A percentile compares a stretch with the other conserved stretches of the same genome.
These are phyloP conservation scores for Plantago coronopus DNA, from an alignment of 305 asterid genomes.

Conservation along the genomic window DNA sequence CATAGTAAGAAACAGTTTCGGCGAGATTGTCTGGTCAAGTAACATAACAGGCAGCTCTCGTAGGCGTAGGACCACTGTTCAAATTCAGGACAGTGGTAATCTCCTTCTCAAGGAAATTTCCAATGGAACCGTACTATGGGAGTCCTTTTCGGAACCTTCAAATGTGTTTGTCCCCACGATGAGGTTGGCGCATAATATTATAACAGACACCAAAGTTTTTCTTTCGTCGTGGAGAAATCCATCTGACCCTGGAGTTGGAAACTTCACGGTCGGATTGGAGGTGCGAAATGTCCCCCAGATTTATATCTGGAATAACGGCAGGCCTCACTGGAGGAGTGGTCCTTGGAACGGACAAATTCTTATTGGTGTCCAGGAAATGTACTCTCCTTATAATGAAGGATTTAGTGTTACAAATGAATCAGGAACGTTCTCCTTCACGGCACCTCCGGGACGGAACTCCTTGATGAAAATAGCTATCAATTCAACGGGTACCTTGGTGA, in stretches of 20 bases:
- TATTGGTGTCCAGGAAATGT: constrained; percentile 31
- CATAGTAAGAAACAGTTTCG: constrained; percentile 21
- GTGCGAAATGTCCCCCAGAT: constrained; percentile 25
- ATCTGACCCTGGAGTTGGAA: constrained; percentile 26
- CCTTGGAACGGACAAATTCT: constrained; percentile 45
- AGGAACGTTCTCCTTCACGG: constrained; percentile 29
- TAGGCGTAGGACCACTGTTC: constrained; percentile 9
- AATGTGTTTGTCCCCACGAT: constrained; percentile 23
- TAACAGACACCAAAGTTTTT: constrained; percentile 11
- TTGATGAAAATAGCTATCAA: constrained; percentile 24
- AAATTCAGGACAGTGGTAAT: constrained; percentile 35
- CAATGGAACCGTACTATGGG: constrained; percentile 23
- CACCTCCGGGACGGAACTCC: constrained; percentile 13
- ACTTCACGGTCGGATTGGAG: constrained; percentile 19
- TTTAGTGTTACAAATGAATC: constrained; percentile 18
- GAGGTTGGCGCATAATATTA: constrained; percentile 14
- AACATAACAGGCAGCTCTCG: not conserved
- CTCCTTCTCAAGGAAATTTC: constrained; percentile 25
- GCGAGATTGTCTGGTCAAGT: constrained; percentile 31
- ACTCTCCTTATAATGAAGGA: constrained; percentile 26
- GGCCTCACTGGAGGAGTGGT: constrained; percentile 39
- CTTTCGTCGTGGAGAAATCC: constrained; percentile 27
- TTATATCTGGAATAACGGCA: constrained; percentile 30
- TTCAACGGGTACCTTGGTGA: constrained; percentile 28
- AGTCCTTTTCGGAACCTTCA: constrained; percentile 27